Conservation (phyloP, 768 basidiomycete genomes). For the Clathrus columnatus region DNA sequence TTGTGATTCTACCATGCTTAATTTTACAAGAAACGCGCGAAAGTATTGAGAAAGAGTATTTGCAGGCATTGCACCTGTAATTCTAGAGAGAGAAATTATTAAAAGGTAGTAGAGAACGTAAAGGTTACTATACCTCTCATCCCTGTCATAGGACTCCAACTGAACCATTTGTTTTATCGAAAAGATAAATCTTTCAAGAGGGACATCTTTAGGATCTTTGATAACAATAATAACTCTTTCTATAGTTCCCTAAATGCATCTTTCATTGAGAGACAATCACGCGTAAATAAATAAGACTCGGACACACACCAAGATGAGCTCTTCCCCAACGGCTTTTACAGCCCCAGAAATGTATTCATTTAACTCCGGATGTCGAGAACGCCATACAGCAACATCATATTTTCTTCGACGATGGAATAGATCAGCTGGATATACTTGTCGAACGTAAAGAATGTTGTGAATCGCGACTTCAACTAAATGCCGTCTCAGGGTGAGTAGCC, state of each 20-base stretch:
- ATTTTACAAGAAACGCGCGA: slow-evolving; percentile 73
- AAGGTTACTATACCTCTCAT: slow-evolving; percentile 42
- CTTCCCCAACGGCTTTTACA: slow-evolving; percentile 71
- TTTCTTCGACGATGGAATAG: slow-evolving; percentile 83
- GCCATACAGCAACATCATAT: slow-evolving; percentile 85
- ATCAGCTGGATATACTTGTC: slow-evolving; percentile 83
- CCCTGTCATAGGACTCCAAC: slow-evolving; percentile 61
- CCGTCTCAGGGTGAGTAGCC: not conserved
- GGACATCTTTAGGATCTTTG: slow-evolving; percentile 68
- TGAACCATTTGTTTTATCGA: slow-evolving; percentile 75
- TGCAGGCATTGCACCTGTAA: slow-evolving; percentile 61
- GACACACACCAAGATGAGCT: slow-evolving; percentile 48
- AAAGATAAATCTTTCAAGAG: slow-evolving; percentile 88
- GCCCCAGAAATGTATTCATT: slow-evolving; percentile 88
- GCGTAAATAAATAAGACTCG: slow-evolving; percentile 5
- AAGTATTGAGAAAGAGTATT: slow-evolving; percentile 64
- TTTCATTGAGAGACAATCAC: not conserved
- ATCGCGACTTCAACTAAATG: slow-evolving; percentile 83
- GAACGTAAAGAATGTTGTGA: slow-evolving; percentile 85
- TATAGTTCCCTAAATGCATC: slow-evolving; percentile 52
- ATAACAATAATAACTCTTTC: slow-evolving; percentile 78
- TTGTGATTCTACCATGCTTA: slow-evolving; percentile 68
- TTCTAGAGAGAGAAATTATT: slow-evolving; percentile 31
- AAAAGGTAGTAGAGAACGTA: not conserved
- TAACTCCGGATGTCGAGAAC: slow-evolving; percentile 82